Base-by-base conservation (phyloP, 345 rosid species). In the Moringa oleifera region DNA sequence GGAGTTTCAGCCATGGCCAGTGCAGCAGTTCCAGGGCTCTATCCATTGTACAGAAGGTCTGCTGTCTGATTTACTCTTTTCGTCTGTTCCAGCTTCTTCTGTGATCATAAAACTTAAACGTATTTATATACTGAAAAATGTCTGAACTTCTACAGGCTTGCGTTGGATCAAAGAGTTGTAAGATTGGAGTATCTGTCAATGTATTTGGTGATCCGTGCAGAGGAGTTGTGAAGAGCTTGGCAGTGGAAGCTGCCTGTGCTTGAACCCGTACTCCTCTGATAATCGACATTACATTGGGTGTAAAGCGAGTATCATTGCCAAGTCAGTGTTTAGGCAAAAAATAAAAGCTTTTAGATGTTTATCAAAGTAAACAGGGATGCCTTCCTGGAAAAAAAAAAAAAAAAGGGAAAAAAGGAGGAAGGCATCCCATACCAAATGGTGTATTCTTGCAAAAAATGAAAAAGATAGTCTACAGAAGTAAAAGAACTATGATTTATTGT, bases 151-250 rank as follows among this genome's bases (percentile, higher is more conserved):
- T 62, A 36, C 88, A 89, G 98, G 98, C 94, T 49, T 93, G 98
- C 66, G 37, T 83, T 45, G 98, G 98, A 56, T 76, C 76, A n/a
- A 81, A 77, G 75, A 84, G 87, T 58, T 93, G 98, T 63, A 86
- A 68, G 28, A 58, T 93, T n/a, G 77, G 64, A 66, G 96, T 86
- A 16, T 85, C 96, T 1, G 69, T 50, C 25, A 57, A 60, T 53
- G 74, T 79, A n/a, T 88, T 90, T 2, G 97, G 98, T 7, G 85
- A 93, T n/a, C 94, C 94, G 25, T 93, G 97, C 67, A 70, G 59
- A 49, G 91, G 91, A 52, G 78, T 78, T n/a, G 50, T 41, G 7
- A 93, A 86, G 80, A 90, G 94, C 78, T 74, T 93, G 80, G 97
- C 98, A 25, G 89, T 87, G 13, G 97, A 90, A 80, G 98, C 86